Base-by-base conservation (phyloP, 257 asterid species). In the Forsythia suspensa region DNA sequence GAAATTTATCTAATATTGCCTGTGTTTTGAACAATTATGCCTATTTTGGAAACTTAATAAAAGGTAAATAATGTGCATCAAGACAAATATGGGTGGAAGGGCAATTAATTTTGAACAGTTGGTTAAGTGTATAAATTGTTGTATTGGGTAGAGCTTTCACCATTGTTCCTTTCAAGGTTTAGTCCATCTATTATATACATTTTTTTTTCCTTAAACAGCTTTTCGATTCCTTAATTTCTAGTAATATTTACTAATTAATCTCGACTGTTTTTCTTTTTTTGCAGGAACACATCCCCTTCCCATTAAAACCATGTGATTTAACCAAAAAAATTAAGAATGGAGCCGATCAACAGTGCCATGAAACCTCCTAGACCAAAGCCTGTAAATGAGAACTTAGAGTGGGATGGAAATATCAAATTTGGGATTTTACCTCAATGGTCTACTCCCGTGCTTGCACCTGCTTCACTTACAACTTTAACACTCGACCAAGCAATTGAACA, bases 401-500 rank as follows among this genome's bases (percentile, higher is more conserved):
- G 59, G 59, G 59, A 48, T 48, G 59, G 59, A 48, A 48, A n/a
- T 4, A 13, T 48, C 59, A 48, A 48, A 48, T 13, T 48, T 48
- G 59, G 59, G 59, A 48, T 48, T 15, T 48, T 48, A 48, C 12
- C 59, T 48, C 20, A 48, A 48, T 48, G 59, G 59, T 48, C 59
- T 48, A 48, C 59, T 48, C 59, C 59, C 5, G 59, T n/a, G 34
- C 66, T 10, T 5, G 29, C 29, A 57, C 66, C 24, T 57, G 11
- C 29, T n/a, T 16, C 29, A 11, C 66, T 10, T 8, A 16, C n/a
- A 10, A 57, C 24, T 11, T 57, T 13, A 4, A 69, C 76, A 0
- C 78, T 80, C 5, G 71, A 70, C 0, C 55, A 80, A 84, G 85
- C 76, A 0, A 12, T 77, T 40, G 72, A 70, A 41, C 9, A 13